Conservation (phyloP, 2,329 filamentous ascomycete species). For the Phialophora chinensis region DNA sequence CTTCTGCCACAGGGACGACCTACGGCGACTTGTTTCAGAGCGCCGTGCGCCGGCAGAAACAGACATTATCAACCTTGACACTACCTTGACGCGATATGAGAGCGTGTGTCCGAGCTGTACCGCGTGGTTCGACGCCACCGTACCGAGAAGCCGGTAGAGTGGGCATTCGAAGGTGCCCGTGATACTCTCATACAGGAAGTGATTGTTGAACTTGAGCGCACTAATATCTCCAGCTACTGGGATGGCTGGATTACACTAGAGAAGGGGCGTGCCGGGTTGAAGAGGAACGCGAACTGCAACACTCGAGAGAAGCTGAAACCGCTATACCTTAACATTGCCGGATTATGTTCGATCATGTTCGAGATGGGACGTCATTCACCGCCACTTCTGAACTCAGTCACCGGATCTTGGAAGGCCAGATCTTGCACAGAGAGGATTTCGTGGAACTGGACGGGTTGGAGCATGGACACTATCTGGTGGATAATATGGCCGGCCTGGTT, state of each 20-base stretch:
- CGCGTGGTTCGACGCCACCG: conserved; percentile 42
- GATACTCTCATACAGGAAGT: conserved; percentile 44
- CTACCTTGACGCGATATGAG: conserved; percentile 54
- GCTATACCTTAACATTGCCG: too few relatives aligned
- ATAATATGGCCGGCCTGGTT: neutral
- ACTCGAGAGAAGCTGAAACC: too few relatives aligned
- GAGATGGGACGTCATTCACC: too few relatives aligned
- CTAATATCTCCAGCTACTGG: conserved; percentile 44
- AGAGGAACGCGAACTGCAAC: conserved; percentile 55
- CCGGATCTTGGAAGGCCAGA: conserved; percentile 48
- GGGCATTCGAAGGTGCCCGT: conserved; percentile 33
- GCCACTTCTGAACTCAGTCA: too few relatives aligned
- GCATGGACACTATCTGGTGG: neutral
- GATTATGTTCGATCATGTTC: too few relatives aligned
- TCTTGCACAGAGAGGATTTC: conserved; percentile 46
- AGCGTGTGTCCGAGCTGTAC: conserved; percentile 62
- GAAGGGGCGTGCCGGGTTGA: conserved; percentile 69
- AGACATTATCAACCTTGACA: conserved; percentile 5
- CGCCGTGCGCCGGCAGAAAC: conserved; percentile 3
- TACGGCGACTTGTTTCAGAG: conserved; percentile 42
- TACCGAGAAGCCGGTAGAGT: conserved; percentile 12
- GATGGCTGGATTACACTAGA: conserved; percentile 63
- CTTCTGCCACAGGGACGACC: conserved; percentile 45
- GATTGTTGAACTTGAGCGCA: conserved; percentile 46
- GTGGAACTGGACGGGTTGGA: conserved; percentile 8